Evolutionary conservation across 768 basidiomycete species (phyloP).

Genomic region (Podaxis rugospora): DNA sequence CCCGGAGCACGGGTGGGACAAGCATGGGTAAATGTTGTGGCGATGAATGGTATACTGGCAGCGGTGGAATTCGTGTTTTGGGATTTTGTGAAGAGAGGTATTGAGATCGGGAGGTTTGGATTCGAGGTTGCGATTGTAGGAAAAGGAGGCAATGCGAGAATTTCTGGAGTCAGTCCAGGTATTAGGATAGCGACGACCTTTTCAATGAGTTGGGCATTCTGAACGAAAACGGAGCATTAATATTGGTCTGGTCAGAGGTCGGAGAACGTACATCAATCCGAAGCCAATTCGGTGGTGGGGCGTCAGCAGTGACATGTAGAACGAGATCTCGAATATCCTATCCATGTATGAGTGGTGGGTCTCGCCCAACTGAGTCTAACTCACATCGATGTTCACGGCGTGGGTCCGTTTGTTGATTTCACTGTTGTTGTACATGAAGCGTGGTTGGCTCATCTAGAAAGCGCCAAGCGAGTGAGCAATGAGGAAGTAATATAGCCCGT

Average conservation of each 20-base stretch:
- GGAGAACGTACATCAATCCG: constrained; percentile 61
- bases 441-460: constrained; percentile 49
- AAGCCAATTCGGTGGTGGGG: constrained; percentile 84
- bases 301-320: constrained; percentile 77
- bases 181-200: constrained; percentile 79
- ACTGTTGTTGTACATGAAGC: constrained; percentile 76
- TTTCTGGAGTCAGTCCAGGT: constrained; percentile 78
- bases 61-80: constrained; percentile 19
- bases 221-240: not conserved
- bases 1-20: constrained; percentile 93
- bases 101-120: constrained; percentile 42
- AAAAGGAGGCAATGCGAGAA: constrained; percentile 67
- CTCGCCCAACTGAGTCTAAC: constrained; percentile 21
- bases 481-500: not conserved
- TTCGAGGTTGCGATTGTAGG: constrained; percentile 63
- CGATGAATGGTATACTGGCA: constrained; percentile 57
- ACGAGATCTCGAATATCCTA: constrained; percentile 89
- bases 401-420: constrained; percentile 72
- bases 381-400: constrained; percentile 77
- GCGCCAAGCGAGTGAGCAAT: constrained; percentile 2
- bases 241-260: not conserved
- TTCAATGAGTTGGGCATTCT: constrained; percentile 73
- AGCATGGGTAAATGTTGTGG: constrained; percentile 84
- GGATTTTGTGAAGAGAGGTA: constrained; percentile 29
- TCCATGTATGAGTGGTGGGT: not conserved